Conservation (phyloP, 2,329 filamentous ascomycete species). For the Emmonsiellopsis sp. region DNA sequence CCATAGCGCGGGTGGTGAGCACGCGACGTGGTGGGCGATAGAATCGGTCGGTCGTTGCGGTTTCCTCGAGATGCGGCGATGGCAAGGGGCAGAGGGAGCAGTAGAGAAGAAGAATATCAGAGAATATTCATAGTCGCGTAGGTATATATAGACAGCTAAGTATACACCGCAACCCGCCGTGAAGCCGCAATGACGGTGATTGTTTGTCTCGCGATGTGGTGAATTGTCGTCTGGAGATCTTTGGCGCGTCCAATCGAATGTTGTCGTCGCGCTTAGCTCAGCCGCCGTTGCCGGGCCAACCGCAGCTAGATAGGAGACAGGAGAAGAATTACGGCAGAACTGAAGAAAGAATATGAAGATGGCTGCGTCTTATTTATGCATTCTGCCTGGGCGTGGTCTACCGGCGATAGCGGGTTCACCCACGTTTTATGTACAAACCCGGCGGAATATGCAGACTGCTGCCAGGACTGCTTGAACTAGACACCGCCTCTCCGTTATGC, state of each 20-base stretch:
- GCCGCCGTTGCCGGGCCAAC: slow-evolving; percentile 15
- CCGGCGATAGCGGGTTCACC: too few relatives aligned
- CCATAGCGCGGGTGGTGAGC: background rate
- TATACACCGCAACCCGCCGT: background rate
- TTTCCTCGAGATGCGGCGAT: background rate
- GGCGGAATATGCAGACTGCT: too few relatives aligned
- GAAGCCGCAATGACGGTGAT: background rate
- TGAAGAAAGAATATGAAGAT: too few relatives aligned
- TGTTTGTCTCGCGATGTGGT: background rate
- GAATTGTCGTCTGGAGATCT: background rate
- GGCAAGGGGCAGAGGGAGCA: background rate
- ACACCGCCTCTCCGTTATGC: too few relatives aligned
- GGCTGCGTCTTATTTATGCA: too few relatives aligned
- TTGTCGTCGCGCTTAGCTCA: background rate
- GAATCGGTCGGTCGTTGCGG: background rate
- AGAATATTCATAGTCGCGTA: background rate
- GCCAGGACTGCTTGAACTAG: too few relatives aligned
- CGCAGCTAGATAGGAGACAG: background rate
- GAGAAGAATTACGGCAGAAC: too few relatives aligned
- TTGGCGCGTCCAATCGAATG: background rate
- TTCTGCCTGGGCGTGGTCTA: too few relatives aligned
- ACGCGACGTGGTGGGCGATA: background rate
- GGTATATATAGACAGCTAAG: background rate
- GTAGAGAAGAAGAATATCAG: background rate
- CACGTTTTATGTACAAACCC: too few relatives aligned